Evolutionary conservation across 1,284 basidiomycete species (phyloP), one percentile per base, ranked within the genome.

Genomic region (Dichomitus squalens): DNA sequence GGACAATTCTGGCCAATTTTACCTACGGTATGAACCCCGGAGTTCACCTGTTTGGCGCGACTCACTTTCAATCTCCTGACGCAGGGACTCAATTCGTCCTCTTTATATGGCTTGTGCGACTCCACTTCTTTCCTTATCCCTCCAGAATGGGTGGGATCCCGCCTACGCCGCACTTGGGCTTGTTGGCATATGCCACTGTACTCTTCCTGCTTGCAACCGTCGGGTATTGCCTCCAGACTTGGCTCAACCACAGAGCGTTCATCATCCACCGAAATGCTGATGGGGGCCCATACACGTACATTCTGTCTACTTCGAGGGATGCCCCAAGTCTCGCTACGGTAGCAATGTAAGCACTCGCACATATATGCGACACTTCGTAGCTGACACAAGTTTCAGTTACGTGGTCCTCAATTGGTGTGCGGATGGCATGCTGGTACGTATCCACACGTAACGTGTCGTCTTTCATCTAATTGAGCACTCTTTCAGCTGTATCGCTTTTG

Each of bases 381-480:
- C 29, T 47, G n/a, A 46, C n/a, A 29, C 27, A 16, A 33, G 8
- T n/a, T 31, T 6, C 55, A 74, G 73, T 44, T 75, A 72, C 56
- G 57, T 76, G 1, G 29, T 68, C 11, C 44, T 75, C 35, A 75
- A 71, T 39, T 75, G 72, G 73, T 54, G 70, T 7, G 64, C 68
- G 2, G 75, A 75, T 49, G 67, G 65, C 16, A 54, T 73, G 36
- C 40, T 74, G 52, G 75, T 76, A 53, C 21, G 67, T 60, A 8
- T 4, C 3, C 8, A 6, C 18, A 16, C 18, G 18, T 20, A 4
- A 29, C 9, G 11, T 7, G 18, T 18, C 7, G 5, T 21, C 20
- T 12, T 16, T 33, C 29, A 18, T 4, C 9, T 23, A 5, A 34
- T 29, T 47, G 27, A 47, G 14, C n/a, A 16, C 4, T 34, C 4